A percentile compares a stretch with the other conserved stretches of the same genome.
phyloP scores from a whole-genome alignment of 139 green algal genomes.

The Bryopsis sp. region DNA sequence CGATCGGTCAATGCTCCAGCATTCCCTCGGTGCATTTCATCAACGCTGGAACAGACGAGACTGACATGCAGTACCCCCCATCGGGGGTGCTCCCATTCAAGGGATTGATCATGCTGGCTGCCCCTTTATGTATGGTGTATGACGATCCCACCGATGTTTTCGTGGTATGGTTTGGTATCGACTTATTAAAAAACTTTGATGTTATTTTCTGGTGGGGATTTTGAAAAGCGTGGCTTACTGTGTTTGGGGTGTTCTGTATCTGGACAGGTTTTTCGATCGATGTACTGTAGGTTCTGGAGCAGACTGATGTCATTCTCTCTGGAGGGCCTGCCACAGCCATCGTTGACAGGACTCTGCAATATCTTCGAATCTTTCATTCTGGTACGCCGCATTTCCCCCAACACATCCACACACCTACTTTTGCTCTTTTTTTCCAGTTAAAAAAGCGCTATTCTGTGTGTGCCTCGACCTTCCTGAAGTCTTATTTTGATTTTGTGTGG shows the following conservation, averaged over 20 bases:
- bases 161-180: not conserved
- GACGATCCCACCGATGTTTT: not conserved
- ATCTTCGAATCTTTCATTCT: not conserved
- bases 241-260: no score
- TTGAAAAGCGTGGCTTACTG: no score
- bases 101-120: not conserved
- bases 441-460: no score
- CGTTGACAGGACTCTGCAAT: not conserved
- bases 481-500: no score
- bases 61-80: not conserved
- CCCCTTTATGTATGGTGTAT: not conserved
- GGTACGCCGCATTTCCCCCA: no score
- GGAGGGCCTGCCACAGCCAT: not conserved
- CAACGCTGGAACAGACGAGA: not conserved
- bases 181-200: no score
- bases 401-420: no score
- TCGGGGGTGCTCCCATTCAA: slow-evolving; percentile 1
- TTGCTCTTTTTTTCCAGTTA: no score
- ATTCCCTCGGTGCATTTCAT: no score
- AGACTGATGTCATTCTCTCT: not conserved
- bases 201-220: no score
- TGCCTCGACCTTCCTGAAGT: no score
- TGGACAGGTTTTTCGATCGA: not conserved
- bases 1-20: no score
- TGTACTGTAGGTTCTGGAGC: not conserved